Base-by-base conservation (phyloP, 2,329 filamentous ascomycete genomes). In the Sclerotinia glacialis region DNA sequence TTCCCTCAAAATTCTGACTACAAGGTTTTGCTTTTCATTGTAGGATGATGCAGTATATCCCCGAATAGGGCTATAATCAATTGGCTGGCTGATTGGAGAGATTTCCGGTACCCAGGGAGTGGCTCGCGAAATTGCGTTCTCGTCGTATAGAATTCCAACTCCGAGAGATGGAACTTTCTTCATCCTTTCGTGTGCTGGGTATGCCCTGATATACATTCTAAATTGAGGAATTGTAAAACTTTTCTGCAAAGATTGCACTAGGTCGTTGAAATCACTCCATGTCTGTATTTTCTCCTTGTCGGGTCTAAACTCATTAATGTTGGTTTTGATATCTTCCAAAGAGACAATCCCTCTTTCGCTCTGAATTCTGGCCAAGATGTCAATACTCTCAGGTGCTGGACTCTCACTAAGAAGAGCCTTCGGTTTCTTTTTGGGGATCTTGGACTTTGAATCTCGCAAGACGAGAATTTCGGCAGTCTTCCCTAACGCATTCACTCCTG, bases 181-280 rank as follows among this genome's bases (percentile, higher is more conserved):
- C 34, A 42, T 50, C 40, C 46, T 40, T 31, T 40, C 18, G 65
- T 26, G 2, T 34, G 5, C 5, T 37, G 58, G 28, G 14, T 54
- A 6, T 52, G 37, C 50, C 6, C 67, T 47, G 1, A 76, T 70
- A 42, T 77, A 77, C 16, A 54, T 70, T n/a, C 69, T 67, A 52
- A 77, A 50, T 53, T 77, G 76, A 9, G 67, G 16, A 26, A 52
- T 65, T 2, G 74, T 77, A 53, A 77, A 77, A 5, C 73, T 70
- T 21, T 69, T 64, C 37, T 73, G 69, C 37, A 77, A 49, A 46
- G 67, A 16, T 26, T 68, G 58, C 18, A 76, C 72, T 50, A 77
- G 64, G 2, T 68, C 55, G 21, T 75, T 72, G 55, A 76, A 71
- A 5, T 74, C 71, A 9, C 71, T 60, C 72, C 74, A 73, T 21